A percentile compares a stretch with the other conserved stretches of the same genome.
These are phyloP conservation scores for Rhizopus sp. DNA, from an alignment of 371 early-diverging fungal genomes.

Conservation along the genomic window DNA sequence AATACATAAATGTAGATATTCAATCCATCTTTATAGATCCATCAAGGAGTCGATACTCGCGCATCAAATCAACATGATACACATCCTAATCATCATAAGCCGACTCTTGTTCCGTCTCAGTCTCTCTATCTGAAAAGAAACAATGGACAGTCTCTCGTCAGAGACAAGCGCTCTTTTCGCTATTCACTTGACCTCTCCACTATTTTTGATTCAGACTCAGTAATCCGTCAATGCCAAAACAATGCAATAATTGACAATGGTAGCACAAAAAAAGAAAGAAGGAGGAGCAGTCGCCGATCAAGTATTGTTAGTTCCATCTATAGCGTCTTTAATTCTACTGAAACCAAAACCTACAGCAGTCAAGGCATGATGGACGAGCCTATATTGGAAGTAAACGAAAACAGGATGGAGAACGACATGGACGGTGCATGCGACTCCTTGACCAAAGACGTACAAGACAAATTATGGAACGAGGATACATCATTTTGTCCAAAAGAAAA, in stretches of 20 bases:
- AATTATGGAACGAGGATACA: constrained; percentile 21
- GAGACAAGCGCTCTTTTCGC: not conserved
- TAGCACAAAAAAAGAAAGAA: not conserved
- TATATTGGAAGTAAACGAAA: not conserved
- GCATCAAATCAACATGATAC: no score
- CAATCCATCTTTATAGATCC: not conserved
- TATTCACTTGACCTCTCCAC: constrained; percentile 1
- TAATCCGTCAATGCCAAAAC: not conserved
- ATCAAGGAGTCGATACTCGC: not conserved
- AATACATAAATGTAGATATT: not conserved
- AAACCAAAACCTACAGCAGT: not conserved
- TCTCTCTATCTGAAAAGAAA: not conserved
- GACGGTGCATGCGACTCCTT: no score
- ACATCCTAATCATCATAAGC: no score
- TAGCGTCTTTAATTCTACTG: not conserved
- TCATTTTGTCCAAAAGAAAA: constrained; percentile 18
- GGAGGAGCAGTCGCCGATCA: not conserved
- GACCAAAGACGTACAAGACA: constrained; percentile 6
- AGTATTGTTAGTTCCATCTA: not conserved
- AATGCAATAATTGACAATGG: not conserved
- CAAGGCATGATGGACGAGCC: no score
- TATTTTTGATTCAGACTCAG: not conserved
- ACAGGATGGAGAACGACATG: not conserved
- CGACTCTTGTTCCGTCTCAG: not conserved
- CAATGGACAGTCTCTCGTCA: not conserved